Evolutionary conservation across 768 basidiomycete genomes (phyloP), one percentile per base, ranked within the genome.

Genomic region (Multifurca ochricompacta): DNA sequence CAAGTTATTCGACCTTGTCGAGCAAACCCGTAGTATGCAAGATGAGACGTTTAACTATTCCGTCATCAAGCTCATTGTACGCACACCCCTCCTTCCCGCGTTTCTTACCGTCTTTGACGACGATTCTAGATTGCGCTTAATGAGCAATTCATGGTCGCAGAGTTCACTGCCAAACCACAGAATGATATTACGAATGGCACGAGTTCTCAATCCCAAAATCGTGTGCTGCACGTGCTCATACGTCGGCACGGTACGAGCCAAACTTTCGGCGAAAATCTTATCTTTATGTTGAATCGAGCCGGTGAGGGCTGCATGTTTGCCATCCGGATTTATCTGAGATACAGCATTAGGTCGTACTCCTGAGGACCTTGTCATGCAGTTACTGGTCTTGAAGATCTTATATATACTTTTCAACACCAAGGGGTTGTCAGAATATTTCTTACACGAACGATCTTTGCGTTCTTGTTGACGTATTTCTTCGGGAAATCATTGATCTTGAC

Each of bases 371-470:
- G 96, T 92, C 71, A 91, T 95, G 83, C 92, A 96, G 61, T 73
- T 98, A 16, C 76, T 98, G 50, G 86, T 98, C 46, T 75, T 99
- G 63, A 99, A 99, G 69, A 78, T 97, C 36, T 77, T 99, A 2
- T 99, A 95, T 66, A 79, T 97, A 6, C 77, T 99, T 9, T 98
- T 97, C 68, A 95, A 92, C 14, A 96, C 91, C 2, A 83, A 85
- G 58, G 91, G 85, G 30, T 93, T 92, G 10, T 84, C 86, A 5
- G 93, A 98, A 67, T 98, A 91, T 67, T 98, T 99, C 65, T n/a
- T 99, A 96, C 70, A 97, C 93, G 14, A 99, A 99, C 65, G 96
- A 99, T 63, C 75, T 99, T 30, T 81, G 91, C 62, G 96, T 99
- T 3, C 75, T 99, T 13, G 91, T 99, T 11, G 96, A 99, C 63